A percentile compares a stretch with the other conserved stretches of the same genome.
Evolutionary conservation across 805 yeast genomes (phyloP).

Genomic region (Cyberlindnera veronae): DNA sequence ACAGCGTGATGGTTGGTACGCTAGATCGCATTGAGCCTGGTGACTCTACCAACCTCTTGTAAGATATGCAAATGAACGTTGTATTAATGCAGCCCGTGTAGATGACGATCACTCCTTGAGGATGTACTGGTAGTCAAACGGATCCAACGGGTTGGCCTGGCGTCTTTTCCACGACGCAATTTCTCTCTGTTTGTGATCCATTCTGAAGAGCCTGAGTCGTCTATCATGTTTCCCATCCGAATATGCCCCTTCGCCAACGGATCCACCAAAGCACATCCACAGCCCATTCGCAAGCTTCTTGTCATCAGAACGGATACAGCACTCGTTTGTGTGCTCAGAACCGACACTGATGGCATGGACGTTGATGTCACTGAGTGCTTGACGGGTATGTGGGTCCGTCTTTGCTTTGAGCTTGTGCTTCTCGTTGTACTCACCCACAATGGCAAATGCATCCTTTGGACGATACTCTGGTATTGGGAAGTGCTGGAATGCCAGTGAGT

Average conservation of each 20-base stretch:
- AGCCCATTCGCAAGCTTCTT: conserved; percentile 26
- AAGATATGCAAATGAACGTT: no score
- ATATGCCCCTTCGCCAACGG: conserved; percentile 62
- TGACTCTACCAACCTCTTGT: no score
- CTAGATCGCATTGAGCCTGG: conserved; percentile 9
- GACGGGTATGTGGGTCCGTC: conserved; percentile 39
- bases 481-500: conserved; percentile 63
- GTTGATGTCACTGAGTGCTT: conserved; percentile 40
- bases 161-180: conserved; percentile 61
- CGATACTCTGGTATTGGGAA: conserved; percentile 62
- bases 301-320: conserved; percentile 42
- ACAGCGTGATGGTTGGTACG: conserved; percentile 5
- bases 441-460: conserved; percentile 33
- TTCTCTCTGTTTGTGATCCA: conserved; percentile 39
- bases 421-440: conserved; percentile 36
- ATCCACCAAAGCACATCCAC: conserved; percentile 71
- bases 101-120: conserved; percentile 4
- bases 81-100: not conserved
- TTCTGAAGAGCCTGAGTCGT: conserved; percentile 50
- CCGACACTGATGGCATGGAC: conserved; percentile 60
- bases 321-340: conserved; percentile 68
- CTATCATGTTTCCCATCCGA: conserved; percentile 48
- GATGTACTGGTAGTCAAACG: conserved; percentile 43
- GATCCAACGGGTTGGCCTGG: conserved; percentile 40
- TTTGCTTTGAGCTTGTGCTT: conserved; percentile 36